Percentiles rank a stretch among this genome's conserved stretches.
Evolutionary conservation across 805 yeast genomes (phyloP).

Genomic region (Kuraishia cidri): DNA sequence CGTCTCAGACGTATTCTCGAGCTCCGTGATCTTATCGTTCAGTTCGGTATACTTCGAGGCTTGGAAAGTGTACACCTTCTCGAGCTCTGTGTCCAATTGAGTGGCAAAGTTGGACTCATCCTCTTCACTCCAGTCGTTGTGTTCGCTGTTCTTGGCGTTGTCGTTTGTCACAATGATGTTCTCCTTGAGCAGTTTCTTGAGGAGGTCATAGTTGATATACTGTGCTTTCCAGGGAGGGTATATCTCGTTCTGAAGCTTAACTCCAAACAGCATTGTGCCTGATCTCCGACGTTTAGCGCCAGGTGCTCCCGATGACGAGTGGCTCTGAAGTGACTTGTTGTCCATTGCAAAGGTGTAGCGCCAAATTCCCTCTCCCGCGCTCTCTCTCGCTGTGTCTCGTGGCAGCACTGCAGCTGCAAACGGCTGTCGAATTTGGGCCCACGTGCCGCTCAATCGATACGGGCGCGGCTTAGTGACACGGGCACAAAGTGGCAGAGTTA

Average conservation of each 20-base stretch:
- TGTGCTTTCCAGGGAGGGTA: constrained; percentile 83
- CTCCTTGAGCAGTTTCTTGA: constrained; percentile 66
- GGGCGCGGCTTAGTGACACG: no score
- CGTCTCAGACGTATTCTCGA: constrained; percentile 52
- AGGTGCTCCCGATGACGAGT: no score
- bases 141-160: constrained; percentile 8
- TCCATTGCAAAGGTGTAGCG: no score
- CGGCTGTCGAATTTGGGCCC: no score
- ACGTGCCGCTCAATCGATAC: no score
- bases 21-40: constrained; percentile 48
- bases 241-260: constrained; percentile 69
- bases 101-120: constrained; percentile 67
- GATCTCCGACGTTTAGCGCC: no score
- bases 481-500: no score
- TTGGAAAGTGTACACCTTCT: constrained; percentile 72
- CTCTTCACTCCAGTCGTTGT: constrained; percentile 47
- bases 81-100: constrained; percentile 59
- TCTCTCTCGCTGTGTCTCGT: no score
- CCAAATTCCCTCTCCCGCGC: no score
- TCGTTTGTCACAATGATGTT: constrained; percentile 31
- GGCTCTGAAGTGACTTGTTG: no score
- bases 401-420: no score
- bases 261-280: constrained; percentile 71
- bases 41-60: constrained; percentile 58
- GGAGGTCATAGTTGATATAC: constrained; percentile 55